Evolutionary conservation across 148 eudicot genomes (phyloP), one percentile per base, ranked within the genome.

Genomic region (Tetragonia tetragonoides): DNA sequence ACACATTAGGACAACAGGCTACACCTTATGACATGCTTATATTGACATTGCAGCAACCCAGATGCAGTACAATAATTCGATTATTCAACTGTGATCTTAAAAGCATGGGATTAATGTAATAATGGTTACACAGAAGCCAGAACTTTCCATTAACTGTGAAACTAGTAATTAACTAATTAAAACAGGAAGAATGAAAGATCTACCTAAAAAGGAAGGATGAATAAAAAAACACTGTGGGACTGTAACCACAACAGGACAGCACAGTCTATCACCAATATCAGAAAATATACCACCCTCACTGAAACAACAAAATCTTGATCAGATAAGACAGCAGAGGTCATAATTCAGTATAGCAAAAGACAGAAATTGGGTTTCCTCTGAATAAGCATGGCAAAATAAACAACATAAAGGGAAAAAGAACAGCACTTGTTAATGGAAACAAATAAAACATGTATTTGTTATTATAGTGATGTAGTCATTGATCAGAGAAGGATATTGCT

Each of bases 401-500:
- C 66, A 61, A 17, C 56, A 62, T 17, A 75, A 49, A 28, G 44
- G 62, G 47, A 49, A 39, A 64, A 53, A 79, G 63, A 44, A 54
- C 16, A 54, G 66, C 2, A 24, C 38, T 49, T 8, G 12, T 49
- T 23, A 23, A 67, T n/a, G 44, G 65, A 60, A 78, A 53, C 34
- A 63, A 70, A 64, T 23, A 17, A 73, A 46, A 57, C 42, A 77
- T 66, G 81, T 60, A 76, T 47, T 69, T 44, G 38, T 28, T 60
- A 72, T 82, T 49, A 63, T 63, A 75, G 82, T 80, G 57, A 80
- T 85, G 67, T 63, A 75, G 82, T 80, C 63, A 80, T 85, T 40
- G 77, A 75, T 80, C 64, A 51, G 61, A 75, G 74, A 70, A 81
- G 79, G 79, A 84, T 74, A 39, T 77, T 44, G 69, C 72, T 77